A percentile compares a stretch with the other conserved stretches of the same genome.
Evolutionary conservation across 2,329 filamentous ascomycete species (phyloP).

Genomic region (Cytospora chrysosperma): DNA sequence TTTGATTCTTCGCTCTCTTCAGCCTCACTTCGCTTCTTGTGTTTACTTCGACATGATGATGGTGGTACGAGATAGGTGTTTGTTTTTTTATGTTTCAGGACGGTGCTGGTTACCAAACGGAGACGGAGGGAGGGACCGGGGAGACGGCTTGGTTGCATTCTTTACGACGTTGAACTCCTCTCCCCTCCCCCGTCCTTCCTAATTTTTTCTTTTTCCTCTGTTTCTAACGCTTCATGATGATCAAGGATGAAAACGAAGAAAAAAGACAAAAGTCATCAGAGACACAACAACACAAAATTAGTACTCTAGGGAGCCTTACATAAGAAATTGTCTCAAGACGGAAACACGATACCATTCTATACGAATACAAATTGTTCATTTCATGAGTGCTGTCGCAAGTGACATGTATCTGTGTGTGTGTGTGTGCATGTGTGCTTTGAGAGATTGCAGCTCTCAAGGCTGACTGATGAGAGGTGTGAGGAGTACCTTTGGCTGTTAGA

Average conservation of each 20-base stretch:
- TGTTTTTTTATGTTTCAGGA: neutral
- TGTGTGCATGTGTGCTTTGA: neutral
- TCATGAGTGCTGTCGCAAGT: neutral
- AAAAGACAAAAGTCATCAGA: constrained; percentile 4
- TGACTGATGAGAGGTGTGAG: no score
- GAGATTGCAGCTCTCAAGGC: no score
- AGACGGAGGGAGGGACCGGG: neutral
- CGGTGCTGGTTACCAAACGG: constrained; percentile 8
- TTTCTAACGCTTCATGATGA: constrained; percentile 3
- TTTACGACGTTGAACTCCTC: neutral
- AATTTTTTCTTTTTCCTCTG: neutral
- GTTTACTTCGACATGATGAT: constrained; percentile 18
- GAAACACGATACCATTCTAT: constrained; percentile 9
- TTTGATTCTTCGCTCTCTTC: constrained; percentile 2
- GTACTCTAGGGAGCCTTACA: constrained; percentile 7
- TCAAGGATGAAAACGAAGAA: constrained; percentile 2
- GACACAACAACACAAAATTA: neutral
- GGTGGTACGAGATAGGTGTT: neutral
- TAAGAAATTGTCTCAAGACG: constrained; percentile 24
- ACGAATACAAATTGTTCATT: neutral
- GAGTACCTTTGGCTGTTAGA: no score
- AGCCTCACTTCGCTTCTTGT: constrained; percentile 20
- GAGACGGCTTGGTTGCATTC: neutral
- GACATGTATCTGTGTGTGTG: neutral
- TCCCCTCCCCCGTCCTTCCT: neutral